Base-by-base conservation (phyloP, 352 stramenopile species). In the Pythium rishiriense region DNA sequence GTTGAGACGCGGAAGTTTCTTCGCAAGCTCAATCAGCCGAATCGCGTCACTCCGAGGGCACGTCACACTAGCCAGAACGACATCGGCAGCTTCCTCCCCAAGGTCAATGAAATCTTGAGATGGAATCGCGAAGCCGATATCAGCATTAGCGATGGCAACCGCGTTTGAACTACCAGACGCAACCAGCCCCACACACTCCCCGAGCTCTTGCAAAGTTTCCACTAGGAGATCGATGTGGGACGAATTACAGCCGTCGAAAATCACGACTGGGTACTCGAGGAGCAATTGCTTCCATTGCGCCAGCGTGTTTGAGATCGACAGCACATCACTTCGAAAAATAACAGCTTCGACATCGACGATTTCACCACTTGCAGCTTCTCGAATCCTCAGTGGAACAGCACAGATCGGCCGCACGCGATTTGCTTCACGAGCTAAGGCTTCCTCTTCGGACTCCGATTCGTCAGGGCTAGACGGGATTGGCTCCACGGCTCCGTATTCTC, bases 221-320 rank as follows among this genome's bases (percentile, higher is more conserved):
- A 86, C 75, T 1, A 86, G 53, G 17, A 84, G 48, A 42, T 83
- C 75, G 22, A 81, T 74, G 28, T 86, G 73, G 6, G 68, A 64
- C 6, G 78, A 65, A 8, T 61, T 64, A 37, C 73, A 79, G 9
- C 68, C 75, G 29, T 86, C 78, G 50, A 86, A 84, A 1, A 86
- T 54, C 9, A 82, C 71, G n/a, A 81, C 61, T 10, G 68, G 31
- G 14, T 82, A 69, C 50, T 81, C 75, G 6, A 70, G 64, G 17
- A 81, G 42, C 10, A 86, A 70, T 45, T 75, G 63, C 26, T 74
- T 72, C 78, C 78, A 86, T 54, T 84, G 75, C 8, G 43, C 64
- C 6, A 84, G 63, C n/a, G 78, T 86, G 29, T 84, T 86, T 6
- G 75, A 79, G 29, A 84, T 74, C 33, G 78, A 86, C 0, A 86